Base-by-base conservation (phyloP, 352 stramenopile species). In the Phytopythium aichiense region DNA sequence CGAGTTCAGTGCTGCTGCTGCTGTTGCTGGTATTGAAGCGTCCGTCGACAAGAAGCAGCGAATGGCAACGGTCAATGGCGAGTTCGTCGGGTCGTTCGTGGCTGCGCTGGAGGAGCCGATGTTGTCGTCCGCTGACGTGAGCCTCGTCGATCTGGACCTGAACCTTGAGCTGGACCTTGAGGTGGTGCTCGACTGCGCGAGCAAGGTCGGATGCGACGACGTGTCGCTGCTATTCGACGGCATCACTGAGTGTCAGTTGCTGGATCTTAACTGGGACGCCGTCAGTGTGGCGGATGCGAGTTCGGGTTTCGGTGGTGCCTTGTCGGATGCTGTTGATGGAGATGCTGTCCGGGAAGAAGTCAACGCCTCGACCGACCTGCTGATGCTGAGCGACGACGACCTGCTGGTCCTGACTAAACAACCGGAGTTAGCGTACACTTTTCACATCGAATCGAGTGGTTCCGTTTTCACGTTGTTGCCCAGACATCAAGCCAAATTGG, bases 241-340 rank as follows among this genome's bases (percentile, higher is more conserved):
- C 4, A 12, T 51, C 18, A 15, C 20, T 0, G 23, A 37, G 12
- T n/a, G 0, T 2, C 48, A 56, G 50, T 38, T 56, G 18, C 28
- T 56, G 50, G 50, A 56, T 11, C 50, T 56, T 11, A 16, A 56
- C 28, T 56, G 50, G 50, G 40, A 48, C 42, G 22, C 28, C 4
- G 28, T 6, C 12, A 56, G 51, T 7, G 51, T 45, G 51, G 11
- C 16, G 30, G 18, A 12, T 28, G 31, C 25, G 12, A 25, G 22
- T 8, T 16, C 20, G 18, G 13, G 16, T 8, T 7, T 28, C 22
- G 8, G 20, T 30, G 45, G 20, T 30, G 12, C n/a, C 33, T 15
- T 9, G 8, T 6, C 20, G 43, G n/a, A 30, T 1, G 20, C 43
- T 50, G 40, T 23, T 25, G 16, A 4, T 13, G 42, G 2, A 4